Evolutionary conservation across 352 stramenopile species (phyloP).

Genomic region (Phytophthora sansomeana): DNA sequence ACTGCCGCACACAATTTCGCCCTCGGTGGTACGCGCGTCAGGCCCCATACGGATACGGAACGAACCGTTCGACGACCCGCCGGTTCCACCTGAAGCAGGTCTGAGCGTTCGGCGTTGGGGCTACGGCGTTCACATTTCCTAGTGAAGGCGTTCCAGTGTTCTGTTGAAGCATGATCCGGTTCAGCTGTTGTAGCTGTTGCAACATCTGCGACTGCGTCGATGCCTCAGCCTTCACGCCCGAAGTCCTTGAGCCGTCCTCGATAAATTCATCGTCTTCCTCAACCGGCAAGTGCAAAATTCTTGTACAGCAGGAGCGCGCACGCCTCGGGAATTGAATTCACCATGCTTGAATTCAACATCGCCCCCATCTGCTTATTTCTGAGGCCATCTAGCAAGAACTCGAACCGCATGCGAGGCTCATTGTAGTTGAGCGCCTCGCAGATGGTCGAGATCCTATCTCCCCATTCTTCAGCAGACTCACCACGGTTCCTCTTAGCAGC

Average conservation of each 20-base stretch:
- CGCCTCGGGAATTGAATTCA: not conserved
- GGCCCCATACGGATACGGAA: not conserved
- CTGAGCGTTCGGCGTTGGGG: not conserved
- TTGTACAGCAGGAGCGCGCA: conserved; percentile 2
- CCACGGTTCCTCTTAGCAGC: not conserved
- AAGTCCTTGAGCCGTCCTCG: too few species aligned
- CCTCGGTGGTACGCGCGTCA: not conserved
- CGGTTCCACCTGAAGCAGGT: not conserved
- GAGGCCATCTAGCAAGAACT: conserved; percentile 8
- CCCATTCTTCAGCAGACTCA: conserved; percentile 11
- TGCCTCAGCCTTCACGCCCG: not conserved
- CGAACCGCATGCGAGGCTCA: conserved; percentile 10
- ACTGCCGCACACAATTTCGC: conserved; percentile 1
- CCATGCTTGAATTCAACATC: conserved; percentile 5
- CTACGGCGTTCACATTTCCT: not conserved
- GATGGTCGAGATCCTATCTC: not conserved
- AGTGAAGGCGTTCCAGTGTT: too few species aligned
- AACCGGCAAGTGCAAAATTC: not conserved
- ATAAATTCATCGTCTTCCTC: conserved; percentile 9
- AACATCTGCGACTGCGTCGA: not conserved
- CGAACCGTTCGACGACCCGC: too few species aligned
- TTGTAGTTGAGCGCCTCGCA: conserved; percentile 2
- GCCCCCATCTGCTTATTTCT: not conserved
- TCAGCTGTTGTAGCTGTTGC: conserved; percentile 4
- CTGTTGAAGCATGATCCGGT: not conserved